These are phyloP conservation scores for Geosmithia morbida DNA, from an alignment of 2,329 filamentous ascomycete species.

Conservation along the genomic window DNA sequence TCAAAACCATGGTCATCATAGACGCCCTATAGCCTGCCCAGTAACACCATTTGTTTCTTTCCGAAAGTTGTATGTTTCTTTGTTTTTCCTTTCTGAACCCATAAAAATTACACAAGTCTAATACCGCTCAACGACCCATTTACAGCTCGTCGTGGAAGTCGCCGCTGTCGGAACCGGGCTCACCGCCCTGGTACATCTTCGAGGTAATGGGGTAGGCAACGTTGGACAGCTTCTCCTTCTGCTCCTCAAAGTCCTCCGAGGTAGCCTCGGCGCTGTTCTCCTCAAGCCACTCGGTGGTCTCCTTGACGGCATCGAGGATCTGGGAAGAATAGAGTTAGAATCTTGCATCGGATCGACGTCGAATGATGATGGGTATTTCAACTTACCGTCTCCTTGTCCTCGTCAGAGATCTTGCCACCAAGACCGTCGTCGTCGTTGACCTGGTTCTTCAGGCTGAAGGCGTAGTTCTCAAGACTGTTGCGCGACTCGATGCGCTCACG, in stretches of 20 bases:
- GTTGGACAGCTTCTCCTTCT: conserved; percentile 97
- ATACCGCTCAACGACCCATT: conserved; percentile 23
- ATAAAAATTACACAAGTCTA: conserved; percentile 4
- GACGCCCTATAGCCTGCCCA: not conserved
- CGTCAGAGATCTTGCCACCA: conserved; percentile 94
- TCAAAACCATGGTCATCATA: not conserved
- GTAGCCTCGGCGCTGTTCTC: conserved; percentile 78
- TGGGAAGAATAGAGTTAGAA: conserved; percentile 26
- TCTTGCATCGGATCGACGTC: not conserved
- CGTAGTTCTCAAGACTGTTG: conserved; percentile 97
- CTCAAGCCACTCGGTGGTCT: conserved; percentile 91
- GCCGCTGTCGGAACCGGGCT: conserved; percentile 54
- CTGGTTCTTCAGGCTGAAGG: conserved; percentile 98
- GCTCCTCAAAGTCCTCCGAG: conserved; percentile 95
- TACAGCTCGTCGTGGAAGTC: conserved; percentile 70
- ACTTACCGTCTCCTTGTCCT: conserved; percentile 90
- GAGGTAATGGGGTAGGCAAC: conserved; percentile 98
- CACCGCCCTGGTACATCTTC: conserved; percentile 74
- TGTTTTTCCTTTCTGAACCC: conserved; percentile 1
- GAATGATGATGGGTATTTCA: conserved; percentile 2
- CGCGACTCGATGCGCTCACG: conserved; percentile 93
- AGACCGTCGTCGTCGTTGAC: conserved; percentile 93
- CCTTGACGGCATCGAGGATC: conserved; percentile 93
- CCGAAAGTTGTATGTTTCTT: not conserved
- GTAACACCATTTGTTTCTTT: not conserved